These are phyloP conservation scores for Hypoxylon perforatum DNA, from an alignment of 495 filamentous ascomycete genomes.

Conservation along the genomic window DNA sequence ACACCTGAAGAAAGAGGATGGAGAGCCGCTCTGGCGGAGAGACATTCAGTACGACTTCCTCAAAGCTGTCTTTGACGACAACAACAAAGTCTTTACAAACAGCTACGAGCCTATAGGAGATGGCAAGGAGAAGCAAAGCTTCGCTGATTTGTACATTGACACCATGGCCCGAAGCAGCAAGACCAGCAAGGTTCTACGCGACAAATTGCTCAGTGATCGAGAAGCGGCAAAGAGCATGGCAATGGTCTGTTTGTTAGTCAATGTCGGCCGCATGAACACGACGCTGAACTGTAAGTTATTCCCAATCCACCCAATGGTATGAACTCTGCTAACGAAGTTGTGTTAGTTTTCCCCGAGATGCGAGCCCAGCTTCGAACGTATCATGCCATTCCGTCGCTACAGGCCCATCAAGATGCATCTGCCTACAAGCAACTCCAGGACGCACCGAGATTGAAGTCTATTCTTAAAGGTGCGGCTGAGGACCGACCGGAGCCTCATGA, in stretches of 20 bases:
- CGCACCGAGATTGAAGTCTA: constrained; percentile 94
- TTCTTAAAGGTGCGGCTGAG: constrained; percentile 95
- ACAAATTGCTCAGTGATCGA: constrained; percentile 93
- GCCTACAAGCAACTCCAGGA: constrained; percentile 99
- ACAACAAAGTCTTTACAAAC: constrained; percentile 87
- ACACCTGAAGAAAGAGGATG: constrained; percentile 97
- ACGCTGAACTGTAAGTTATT: constrained; percentile 87
- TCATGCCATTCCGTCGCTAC: constrained; percentile 95
- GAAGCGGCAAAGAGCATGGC: constrained; percentile 96
- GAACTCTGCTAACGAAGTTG: constrained; percentile 44
- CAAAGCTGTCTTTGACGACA: constrained; percentile 88
- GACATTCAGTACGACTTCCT: constrained; percentile 98
- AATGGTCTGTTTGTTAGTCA: constrained; percentile 98
- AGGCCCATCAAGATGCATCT: constrained; percentile 93
- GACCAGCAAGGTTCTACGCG: constrained; percentile 96
- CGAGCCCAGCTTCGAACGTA: constrained; percentile 97
- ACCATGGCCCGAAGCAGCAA: constrained; percentile 99
- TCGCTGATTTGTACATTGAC: constrained; percentile 97
- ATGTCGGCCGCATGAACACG: constrained; percentile 98
- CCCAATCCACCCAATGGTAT: background rate
- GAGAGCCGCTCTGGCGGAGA: constrained; percentile 93
- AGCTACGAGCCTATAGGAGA: constrained; percentile 71
- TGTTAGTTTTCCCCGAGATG: constrained; percentile 97
- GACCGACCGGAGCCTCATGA: constrained; percentile 88
- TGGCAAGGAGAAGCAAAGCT: constrained; percentile 77